Base-by-base conservation (phyloP, 768 basidiomycete genomes). In the Pulveroboletus sp. region DNA sequence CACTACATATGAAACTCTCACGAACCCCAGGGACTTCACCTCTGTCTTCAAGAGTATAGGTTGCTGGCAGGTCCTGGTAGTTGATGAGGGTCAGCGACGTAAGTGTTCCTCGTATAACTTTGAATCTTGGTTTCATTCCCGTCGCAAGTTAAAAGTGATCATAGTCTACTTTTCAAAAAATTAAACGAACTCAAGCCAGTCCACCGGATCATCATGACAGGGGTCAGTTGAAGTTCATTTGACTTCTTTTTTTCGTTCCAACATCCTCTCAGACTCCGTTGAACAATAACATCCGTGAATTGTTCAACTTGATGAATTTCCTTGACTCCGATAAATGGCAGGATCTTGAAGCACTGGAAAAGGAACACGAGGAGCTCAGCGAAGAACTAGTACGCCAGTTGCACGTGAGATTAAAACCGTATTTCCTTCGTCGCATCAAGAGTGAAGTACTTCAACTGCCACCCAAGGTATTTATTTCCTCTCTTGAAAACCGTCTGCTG, bases 251-350 rank as follows among this genome's bases (percentile, higher is more conserved):
- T 26, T 31, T 47, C 6, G 6, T 45, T 42, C 10, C 38, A 50
- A 19, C 17, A 19, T 29, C 32, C 32, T 32, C 31, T 17, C 50
- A 92, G 79, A 98, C 96, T 1, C 95, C 95, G 0, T 68, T 98
- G 50, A 98, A 98, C 68, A 98, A 98, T 73, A 98, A 97, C 63
- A 86, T 99, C 20, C 79, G 91, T 40, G 96, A 99, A 69, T 70
- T 99, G 22, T 95, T 98, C 75, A 98, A 94, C 65, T 76, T 99
- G 36, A 93, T 99, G 84, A 90, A 93, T 65, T 98, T 98, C 73
- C 78, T 98, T 16, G 90, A 93, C 63, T 81, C 87, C 6, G 56
- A 68, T 12, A 74, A 86, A 53, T 91, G 90, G 90, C 64, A 69
- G 6, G 82, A 98, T 63, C 72, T 97, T 19, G 81, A 85, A 59